Evolutionary conservation across 2,329 filamentous ascomycete genomes (phyloP).

Genomic region (Apiospora malaysiana): DNA sequence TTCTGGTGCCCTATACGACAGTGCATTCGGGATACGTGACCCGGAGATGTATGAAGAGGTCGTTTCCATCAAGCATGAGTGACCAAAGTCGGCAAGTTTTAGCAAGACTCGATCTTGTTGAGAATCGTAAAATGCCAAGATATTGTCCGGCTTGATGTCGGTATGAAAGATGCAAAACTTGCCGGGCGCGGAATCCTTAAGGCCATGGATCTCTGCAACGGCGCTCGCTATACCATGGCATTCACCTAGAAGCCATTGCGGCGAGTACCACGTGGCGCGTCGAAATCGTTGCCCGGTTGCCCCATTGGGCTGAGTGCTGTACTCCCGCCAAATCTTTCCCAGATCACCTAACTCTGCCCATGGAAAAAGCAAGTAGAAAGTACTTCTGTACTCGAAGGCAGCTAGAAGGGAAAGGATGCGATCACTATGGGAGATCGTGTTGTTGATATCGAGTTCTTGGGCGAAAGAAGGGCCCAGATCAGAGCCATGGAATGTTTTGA

Average conservation of each 20-base stretch:
- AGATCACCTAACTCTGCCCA: background rate
- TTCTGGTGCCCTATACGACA: conserved; percentile 18
- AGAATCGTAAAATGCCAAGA: background rate
- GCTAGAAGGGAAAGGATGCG: background rate
- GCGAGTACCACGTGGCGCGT: background rate
- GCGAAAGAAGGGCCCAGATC: background rate
- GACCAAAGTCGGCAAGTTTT: background rate
- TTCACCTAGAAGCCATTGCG: background rate
- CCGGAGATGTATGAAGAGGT: background rate
- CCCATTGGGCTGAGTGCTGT: background rate
- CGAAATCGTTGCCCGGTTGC: background rate
- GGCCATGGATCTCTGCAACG: background rate
- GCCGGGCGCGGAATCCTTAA: background rate
- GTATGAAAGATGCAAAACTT: background rate
- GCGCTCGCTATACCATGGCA: background rate
- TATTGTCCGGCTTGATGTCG: background rate
- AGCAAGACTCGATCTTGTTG: background rate
- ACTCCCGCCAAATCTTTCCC: background rate
- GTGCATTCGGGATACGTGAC: fast-evolving
- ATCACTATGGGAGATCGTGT: too few species aligned
- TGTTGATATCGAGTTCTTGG: background rate
- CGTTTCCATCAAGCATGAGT: background rate
- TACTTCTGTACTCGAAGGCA: background rate
- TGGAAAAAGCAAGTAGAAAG: background rate
- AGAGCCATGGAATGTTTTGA: background rate